Percentiles rank a stretch among this genome's conserved stretches.
Evolutionary conservation across 2,329 filamentous ascomycete genomes (phyloP).

Genomic region (Fusarium sp.): DNA sequence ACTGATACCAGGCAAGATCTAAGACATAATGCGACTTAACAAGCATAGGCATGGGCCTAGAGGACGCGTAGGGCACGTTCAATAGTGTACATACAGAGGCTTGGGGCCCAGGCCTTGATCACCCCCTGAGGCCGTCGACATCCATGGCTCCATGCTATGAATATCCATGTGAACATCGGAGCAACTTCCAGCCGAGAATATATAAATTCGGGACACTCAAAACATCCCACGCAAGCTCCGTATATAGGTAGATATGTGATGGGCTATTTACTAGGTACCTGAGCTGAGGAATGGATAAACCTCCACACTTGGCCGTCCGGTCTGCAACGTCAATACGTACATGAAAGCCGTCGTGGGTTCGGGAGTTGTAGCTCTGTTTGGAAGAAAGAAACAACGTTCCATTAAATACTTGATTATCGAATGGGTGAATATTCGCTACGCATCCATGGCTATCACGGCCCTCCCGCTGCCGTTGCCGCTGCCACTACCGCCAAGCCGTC

Average conservation of each 20-base stretch:
- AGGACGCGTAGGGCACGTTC: neutral
- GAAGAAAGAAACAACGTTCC: conserved; percentile 20
- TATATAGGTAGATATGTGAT: conserved; percentile 15
- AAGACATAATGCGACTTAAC: too few species aligned
- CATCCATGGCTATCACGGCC: conserved; percentile 6
- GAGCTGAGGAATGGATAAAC: conserved; percentile 45
- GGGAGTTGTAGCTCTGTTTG: neutral
- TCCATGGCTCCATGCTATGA: neutral
- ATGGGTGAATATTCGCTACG: conserved; percentile 2
- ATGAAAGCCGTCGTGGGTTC: conserved; percentile 1
- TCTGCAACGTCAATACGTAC: conserved; percentile 16
- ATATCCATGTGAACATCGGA: conserved; percentile 1
- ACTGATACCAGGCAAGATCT: conserved; percentile 2
- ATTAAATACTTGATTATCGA: neutral
- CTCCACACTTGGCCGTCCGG: conserved; percentile 16
- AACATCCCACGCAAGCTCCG: neutral
- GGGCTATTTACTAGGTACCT: conserved; percentile 6
- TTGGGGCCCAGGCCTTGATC: conserved; percentile 13
- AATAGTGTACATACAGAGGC: conserved; percentile 20
- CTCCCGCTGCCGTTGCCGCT: conserved; percentile 20
- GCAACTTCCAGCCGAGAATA: conserved; percentile 24
- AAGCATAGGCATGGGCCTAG: too few species aligned
- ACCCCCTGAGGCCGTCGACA: conserved; percentile 13
- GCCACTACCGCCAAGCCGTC: conserved; percentile 24
- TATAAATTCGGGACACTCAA: conserved; percentile 1